A percentile compares a stretch with the other conserved stretches of the same genome.
Conservation (phyloP, 202 grass and related monocot genomes). For the Carex arenaria region DNA sequence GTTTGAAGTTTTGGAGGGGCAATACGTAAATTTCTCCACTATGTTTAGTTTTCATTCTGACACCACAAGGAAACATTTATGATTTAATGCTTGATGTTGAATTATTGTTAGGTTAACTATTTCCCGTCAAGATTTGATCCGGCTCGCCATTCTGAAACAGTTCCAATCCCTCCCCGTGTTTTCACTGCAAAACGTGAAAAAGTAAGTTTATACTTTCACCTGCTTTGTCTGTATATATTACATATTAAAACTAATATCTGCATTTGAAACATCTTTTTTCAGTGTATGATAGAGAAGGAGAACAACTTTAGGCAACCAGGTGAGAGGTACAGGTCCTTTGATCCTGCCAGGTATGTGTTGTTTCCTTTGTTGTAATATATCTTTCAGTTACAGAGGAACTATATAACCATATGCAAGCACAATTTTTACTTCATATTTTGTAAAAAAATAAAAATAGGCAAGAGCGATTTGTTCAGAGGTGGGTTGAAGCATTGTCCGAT, state of each 20-base stretch:
- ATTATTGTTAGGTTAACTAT: slow-evolving; percentile 61
- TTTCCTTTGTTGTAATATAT: neutral
- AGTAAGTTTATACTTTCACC: slow-evolving; percentile 26
- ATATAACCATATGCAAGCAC: neutral
- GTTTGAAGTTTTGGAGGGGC: neutral
- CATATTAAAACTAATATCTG: neutral
- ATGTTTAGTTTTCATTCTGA: slow-evolving; percentile 7
- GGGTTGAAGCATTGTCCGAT: slow-evolving; percentile 63
- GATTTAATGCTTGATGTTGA: neutral
- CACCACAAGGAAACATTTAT: neutral
- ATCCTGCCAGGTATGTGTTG: slow-evolving; percentile 53
- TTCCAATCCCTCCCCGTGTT: slow-evolving; percentile 52
- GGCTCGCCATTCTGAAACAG: slow-evolving; percentile 49
- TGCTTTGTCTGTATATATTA: neutral
- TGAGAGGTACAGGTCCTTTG: slow-evolving; percentile 77
- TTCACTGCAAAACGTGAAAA: slow-evolving; percentile 57
- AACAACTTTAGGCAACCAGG: slow-evolving; percentile 93
- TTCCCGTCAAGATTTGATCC: slow-evolving; percentile 80
- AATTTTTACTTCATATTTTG: slow-evolving; percentile 16
- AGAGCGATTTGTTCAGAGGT: slow-evolving; percentile 71
- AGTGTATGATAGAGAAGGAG: slow-evolving; percentile 77
- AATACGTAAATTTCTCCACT: neutral
- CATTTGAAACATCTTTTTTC: slow-evolving; percentile 18
- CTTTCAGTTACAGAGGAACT: neutral
- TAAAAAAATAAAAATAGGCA: slow-evolving; percentile 37